Percentiles rank a stretch among this genome's conserved stretches.
Evolutionary conservation across 257 asterid species (phyloP).

Genomic region (Ilex aquifolium): DNA sequence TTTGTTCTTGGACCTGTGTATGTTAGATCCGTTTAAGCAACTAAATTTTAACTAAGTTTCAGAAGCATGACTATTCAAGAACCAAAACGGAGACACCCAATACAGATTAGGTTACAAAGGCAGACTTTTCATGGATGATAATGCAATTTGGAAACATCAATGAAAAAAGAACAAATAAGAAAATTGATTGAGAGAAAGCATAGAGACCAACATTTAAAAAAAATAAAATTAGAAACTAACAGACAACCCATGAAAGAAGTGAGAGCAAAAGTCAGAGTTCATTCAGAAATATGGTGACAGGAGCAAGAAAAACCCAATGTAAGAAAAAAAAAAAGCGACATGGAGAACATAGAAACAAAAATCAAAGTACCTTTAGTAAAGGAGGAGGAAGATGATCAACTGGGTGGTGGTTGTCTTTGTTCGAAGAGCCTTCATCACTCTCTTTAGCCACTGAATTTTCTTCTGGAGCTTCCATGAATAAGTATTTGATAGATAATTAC

Average conservation of each 20-base stretch:
- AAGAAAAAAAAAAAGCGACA: too few relatives aligned
- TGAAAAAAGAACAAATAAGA: too few relatives aligned
- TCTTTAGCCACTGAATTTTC: slow-evolving; percentile 28
- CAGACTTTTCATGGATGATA: background rate
- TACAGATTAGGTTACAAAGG: background rate
- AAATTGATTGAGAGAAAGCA: too few relatives aligned
- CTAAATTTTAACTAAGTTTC: background rate
- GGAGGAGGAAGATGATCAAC: slow-evolving; percentile 21
- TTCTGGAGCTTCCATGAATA: slow-evolving; percentile 37
- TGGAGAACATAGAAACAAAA: background rate
- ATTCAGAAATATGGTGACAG: too few relatives aligned
- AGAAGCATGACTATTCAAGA: background rate
- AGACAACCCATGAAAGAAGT: background rate
- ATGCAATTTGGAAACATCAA: too few relatives aligned
- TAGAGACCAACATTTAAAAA: too few relatives aligned
- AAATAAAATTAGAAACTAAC: too few relatives aligned
- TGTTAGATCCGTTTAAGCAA: background rate
- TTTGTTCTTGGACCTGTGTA: too few relatives aligned
- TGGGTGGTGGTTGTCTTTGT: slow-evolving; percentile 1
- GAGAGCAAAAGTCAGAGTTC: background rate
- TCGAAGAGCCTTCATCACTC: slow-evolving; percentile 28
- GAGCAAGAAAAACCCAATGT: too few relatives aligned
- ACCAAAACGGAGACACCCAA: background rate
- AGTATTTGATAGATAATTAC: too few relatives aligned
- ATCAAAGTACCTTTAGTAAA: slow-evolving; percentile 17